Percentiles rank a stretch among this genome's conserved stretches.
These are phyloP conservation scores for Alternaria arborescens DNA, from an alignment of 2,329 filamentous ascomycete genomes.

Conservation along the genomic window DNA sequence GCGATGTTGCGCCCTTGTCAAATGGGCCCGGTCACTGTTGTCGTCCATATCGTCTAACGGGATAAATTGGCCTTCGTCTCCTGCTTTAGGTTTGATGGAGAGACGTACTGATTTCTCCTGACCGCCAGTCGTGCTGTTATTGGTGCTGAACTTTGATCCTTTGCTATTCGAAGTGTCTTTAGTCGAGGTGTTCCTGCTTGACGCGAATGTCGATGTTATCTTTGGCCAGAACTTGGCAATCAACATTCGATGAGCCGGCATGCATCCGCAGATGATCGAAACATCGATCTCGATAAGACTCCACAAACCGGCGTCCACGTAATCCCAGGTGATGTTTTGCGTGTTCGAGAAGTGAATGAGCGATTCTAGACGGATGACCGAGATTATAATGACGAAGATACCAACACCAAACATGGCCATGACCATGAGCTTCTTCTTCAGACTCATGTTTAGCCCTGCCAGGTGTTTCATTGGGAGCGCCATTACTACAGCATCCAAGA, in stretches of 20 bases:
- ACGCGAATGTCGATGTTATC: slow-evolving; percentile 21
- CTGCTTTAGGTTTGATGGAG: slow-evolving; percentile 28
- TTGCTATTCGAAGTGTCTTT: slow-evolving; percentile 11
- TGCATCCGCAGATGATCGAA: slow-evolving; percentile 52
- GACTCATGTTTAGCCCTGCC: slow-evolving; percentile 38
- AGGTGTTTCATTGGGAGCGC: slow-evolving; percentile 45
- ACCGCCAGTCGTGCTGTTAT: neutral
- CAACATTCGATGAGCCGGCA: slow-evolving; percentile 43
- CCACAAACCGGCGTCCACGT: slow-evolving; percentile 53
- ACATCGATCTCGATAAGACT: slow-evolving; percentile 49
- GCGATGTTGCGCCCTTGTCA: slow-evolving; percentile 4
- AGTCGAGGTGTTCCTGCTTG: slow-evolving; percentile 9
- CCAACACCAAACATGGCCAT: slow-evolving; percentile 51
- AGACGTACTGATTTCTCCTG: slow-evolving; percentile 13
- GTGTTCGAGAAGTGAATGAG: slow-evolving; percentile 55
- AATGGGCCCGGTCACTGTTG: slow-evolving; percentile 8
- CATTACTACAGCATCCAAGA: slow-evolving; percentile 37
- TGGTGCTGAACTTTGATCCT: neutral
- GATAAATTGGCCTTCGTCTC: slow-evolving; percentile 30
- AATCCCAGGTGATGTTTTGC: slow-evolving; percentile 52
- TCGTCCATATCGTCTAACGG: slow-evolving; percentile 33
- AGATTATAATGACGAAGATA: slow-evolving; percentile 54
- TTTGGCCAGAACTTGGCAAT: slow-evolving; percentile 26
- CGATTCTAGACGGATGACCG: slow-evolving; percentile 52
- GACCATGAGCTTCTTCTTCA: slow-evolving; percentile 47